Evolutionary conservation across 2,329 filamentous ascomycete species (phyloP), one percentile per base, ranked within the genome.

Genomic region (Calonectria honghensis): DNA sequence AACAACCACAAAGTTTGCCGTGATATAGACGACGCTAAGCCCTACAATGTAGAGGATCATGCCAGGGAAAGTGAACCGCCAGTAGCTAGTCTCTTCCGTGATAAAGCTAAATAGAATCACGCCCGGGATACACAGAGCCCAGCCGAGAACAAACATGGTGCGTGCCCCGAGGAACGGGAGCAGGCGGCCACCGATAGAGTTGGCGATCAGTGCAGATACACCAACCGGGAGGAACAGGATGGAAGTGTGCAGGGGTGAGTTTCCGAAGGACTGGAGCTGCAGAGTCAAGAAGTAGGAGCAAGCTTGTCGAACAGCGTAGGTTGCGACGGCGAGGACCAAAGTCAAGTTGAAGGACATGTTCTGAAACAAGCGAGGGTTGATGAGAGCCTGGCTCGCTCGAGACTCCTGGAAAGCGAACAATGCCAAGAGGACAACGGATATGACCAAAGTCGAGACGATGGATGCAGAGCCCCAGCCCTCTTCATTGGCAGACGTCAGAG

Each of bases 21-120:
- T 63, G 57, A 63, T 63, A 24, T 63, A 63, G n/a, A 63, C 57
- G 14, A 41, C 57, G 37, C 57, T 41, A 63, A 63, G 57, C 57
- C 57, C 57, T 63, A 63, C 57, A 29, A 63, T 63, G 35, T 63
- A 63, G 35, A 63, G 57, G 57, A 63, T 63, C 57, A 63, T 63
- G 14, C 57, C 57, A 10, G 57, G 57, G 57, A 63, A 63, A 24
- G 57, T 63, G 57, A 63, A 63, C 6, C 57, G 57, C 57, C 57
- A 63, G 57, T 63, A 63, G 57, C 57, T 63, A 63, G 57, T 24
- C 11, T 16, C 57, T 16, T 63, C 57, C 24, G 57, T 63, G 5
- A 63, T 63, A 39, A 63, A 63, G 37, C 57, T 63, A 63, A 63
- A 63, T 27, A 63, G 57, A 39, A 63, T 41, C 57, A 63, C 57